Percentiles rank a stretch among this genome's conserved stretches.
Conservation (phyloP, 495 filamentous ascomycete species). For the Alectoria sarmentosa region DNA sequence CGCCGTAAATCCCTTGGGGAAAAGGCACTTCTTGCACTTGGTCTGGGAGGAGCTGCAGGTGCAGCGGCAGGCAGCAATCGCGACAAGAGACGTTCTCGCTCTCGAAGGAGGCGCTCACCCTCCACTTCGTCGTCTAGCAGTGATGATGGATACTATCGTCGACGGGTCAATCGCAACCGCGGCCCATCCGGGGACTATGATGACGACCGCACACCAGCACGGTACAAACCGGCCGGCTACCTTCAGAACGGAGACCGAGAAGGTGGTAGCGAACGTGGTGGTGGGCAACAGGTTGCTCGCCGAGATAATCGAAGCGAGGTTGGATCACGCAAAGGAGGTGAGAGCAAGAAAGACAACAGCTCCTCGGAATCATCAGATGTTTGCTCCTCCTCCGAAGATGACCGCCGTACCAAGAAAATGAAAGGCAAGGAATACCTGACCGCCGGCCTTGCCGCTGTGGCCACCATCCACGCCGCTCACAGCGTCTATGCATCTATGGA, state of each 20-base stretch:
- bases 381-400: constrained; percentile 62
- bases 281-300: constrained; percentile 31
- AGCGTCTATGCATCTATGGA: constrained; percentile 66
- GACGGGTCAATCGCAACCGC: constrained; percentile 7
- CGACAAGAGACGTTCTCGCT: constrained; percentile 27
- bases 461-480: constrained; percentile 70
- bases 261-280: constrained; percentile 31
- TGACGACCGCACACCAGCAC: constrained; percentile 23
- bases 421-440: constrained; percentile 72
- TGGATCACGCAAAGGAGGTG: constrained; percentile 12
- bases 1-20: constrained; percentile 68
- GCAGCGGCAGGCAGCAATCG: constrained; percentile 23
- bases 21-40: constrained; percentile 57
- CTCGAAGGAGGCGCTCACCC: constrained; percentile 42
- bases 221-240: constrained; percentile 33
- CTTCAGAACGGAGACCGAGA: constrained; percentile 45
- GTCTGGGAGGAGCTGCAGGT: constrained; percentile 56
- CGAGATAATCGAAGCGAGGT: constrained; percentile 23
- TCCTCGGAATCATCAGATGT: constrained; percentile 39
- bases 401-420: constrained; percentile 58
- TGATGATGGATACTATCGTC: constrained; percentile 16
- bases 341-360: constrained; percentile 12
- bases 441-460: constrained; percentile 65
- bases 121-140: constrained; percentile 47
- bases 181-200: constrained; percentile 12